Evolutionary conservation across 345 rosid species (phyloP).

Genomic region (Punica granatum): DNA sequence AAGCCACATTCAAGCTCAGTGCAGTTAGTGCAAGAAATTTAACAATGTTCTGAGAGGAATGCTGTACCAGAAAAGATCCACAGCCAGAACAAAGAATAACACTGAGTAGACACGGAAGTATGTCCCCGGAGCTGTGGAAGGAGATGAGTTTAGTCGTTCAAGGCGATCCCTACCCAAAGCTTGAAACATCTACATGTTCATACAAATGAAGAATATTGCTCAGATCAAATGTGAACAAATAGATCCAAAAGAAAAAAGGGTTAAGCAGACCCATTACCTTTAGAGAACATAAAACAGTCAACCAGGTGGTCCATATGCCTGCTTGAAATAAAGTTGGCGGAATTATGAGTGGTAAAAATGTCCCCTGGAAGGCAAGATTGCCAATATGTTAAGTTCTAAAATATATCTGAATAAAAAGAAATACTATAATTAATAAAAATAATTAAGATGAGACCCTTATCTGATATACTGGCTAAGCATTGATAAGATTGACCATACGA

Average conservation of each 20-base stretch:
- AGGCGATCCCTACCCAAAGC: constrained; percentile 97
- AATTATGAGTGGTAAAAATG: constrained; percentile 78
- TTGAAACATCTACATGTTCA: constrained; percentile 78
- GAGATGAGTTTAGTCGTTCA: constrained; percentile 93
- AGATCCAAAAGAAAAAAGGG: background rate
- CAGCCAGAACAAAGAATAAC: constrained; percentile 61
- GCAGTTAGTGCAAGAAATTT: background rate
- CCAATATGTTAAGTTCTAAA: constrained; percentile 4
- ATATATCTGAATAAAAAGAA: background rate
- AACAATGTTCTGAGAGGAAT: background rate
- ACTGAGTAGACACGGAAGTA: constrained; percentile 86
- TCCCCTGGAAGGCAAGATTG: constrained; percentile 50
- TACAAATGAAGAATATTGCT: constrained; percentile 6
- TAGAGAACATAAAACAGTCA: constrained; percentile 71
- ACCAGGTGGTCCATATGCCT: constrained; percentile 87
- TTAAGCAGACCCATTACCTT: constrained; percentile 41
- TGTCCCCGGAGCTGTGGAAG: constrained; percentile 80
- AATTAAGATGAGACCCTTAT: constrained; percentile 3
- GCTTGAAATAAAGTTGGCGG: constrained; percentile 79
- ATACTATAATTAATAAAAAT: constrained; percentile 3
- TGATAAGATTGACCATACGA: background rate
- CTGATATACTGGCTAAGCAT: background rate
- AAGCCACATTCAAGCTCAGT: background rate
- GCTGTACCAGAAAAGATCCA: constrained; percentile 72
- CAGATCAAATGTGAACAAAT: background rate